These are phyloP conservation scores for Phytophthora pisi DNA, from an alignment of 352 stramenopile genomes.

Conservation along the genomic window DNA sequence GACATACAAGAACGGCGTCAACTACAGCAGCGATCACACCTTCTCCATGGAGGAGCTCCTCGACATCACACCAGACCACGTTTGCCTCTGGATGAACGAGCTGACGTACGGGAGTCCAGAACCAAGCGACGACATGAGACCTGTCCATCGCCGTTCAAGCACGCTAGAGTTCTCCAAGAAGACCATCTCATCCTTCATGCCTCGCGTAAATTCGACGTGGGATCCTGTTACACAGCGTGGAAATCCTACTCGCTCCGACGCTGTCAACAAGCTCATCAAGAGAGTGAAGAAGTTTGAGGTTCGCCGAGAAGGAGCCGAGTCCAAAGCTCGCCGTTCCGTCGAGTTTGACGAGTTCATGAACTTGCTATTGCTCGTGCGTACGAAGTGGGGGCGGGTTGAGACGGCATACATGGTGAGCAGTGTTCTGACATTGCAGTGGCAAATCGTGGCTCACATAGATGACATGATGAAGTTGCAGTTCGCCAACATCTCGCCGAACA, in stretches of 20 bases:
- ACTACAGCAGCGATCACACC: too few relatives aligned
- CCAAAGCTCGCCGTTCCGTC: slow-evolving; percentile 1
- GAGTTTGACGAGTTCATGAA: slow-evolving; percentile 23
- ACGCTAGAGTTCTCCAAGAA: too few relatives aligned
- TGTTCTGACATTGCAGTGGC: slow-evolving; percentile 19
- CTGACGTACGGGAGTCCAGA: too few relatives aligned
- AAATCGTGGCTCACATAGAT: slow-evolving; percentile 7
- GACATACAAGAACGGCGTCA: too few relatives aligned
- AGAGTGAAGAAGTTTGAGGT: slow-evolving; percentile 22
- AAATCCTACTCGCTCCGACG: slow-evolving; percentile 25
- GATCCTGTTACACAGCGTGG: slow-evolving; percentile 8
- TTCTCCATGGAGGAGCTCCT: too few relatives aligned
- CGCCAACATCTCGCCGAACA: slow-evolving; percentile 5
- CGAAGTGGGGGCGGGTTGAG: not conserved
- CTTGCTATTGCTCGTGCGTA: slow-evolving; percentile 6
- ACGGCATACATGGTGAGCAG: slow-evolving; percentile 11
- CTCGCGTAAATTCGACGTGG: not conserved
- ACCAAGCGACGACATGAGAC: too few relatives aligned
- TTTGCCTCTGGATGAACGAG: too few relatives aligned
- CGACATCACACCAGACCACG: too few relatives aligned
- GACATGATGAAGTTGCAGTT: slow-evolving; percentile 30
- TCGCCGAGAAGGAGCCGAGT: slow-evolving; percentile 13
- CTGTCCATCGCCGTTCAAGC: too few relatives aligned
- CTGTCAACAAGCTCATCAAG: slow-evolving; percentile 26
- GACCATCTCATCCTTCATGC: too few relatives aligned